These are phyloP conservation scores for Trametopsis cervina DNA, from an alignment of 768 basidiomycete species.

Conservation along the genomic window DNA sequence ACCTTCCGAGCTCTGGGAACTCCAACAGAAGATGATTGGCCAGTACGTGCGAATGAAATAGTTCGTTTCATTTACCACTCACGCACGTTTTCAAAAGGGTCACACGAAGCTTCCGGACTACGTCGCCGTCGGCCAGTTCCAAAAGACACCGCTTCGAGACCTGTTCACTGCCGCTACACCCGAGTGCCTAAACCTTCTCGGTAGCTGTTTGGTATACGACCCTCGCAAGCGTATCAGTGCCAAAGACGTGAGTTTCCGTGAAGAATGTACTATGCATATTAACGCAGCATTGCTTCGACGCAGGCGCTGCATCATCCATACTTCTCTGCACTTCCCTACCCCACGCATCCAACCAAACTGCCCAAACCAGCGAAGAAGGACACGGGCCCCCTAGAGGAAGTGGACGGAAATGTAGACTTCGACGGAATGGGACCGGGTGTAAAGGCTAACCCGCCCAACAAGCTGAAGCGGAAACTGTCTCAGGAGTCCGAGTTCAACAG, in stretches of 20 bases:
- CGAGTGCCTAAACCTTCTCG: slow-evolving; percentile 78
- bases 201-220: slow-evolving; percentile 76
- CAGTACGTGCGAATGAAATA: slow-evolving; percentile 42
- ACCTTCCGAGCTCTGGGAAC: slow-evolving; percentile 94
- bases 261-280: neutral
- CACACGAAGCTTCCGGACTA: slow-evolving; percentile 90
- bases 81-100: slow-evolving; percentile 42
- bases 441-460: slow-evolving; percentile 44
- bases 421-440: slow-evolving; percentile 41
- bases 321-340: slow-evolving; percentile 80
- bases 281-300: too few species aligned
- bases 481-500: slow-evolving; percentile 38
- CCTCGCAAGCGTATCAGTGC: slow-evolving; percentile 78
- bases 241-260: slow-evolving; percentile 63
- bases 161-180: slow-evolving; percentile 88
- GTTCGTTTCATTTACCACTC: neutral
- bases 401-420: slow-evolving; percentile 66
- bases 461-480: slow-evolving; percentile 67
- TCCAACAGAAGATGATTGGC: slow-evolving; percentile 97
- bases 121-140: slow-evolving; percentile 78
- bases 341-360: slow-evolving; percentile 82
- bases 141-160: slow-evolving; percentile 73
- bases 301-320: slow-evolving; percentile 86
- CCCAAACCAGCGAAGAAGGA: slow-evolving; percentile 59
- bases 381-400: slow-evolving; percentile 59